Evolutionary conservation across 352 stramenopile genomes (phyloP).

Genomic region (Pythium plurisporium): DNA sequence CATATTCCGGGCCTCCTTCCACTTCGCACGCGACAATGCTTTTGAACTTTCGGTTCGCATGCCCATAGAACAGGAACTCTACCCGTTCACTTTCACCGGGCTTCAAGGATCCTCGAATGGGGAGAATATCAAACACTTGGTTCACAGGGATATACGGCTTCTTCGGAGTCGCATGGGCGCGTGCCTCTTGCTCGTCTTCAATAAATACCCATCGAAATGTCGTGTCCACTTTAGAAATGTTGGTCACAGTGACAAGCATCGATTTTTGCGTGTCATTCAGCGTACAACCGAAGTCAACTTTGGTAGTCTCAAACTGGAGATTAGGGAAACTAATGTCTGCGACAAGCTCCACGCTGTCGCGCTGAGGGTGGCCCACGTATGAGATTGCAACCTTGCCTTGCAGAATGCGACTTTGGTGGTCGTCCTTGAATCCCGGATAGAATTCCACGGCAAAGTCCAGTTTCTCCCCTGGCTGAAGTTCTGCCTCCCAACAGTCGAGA

Average conservation of each 20-base stretch:
- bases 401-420: constrained; percentile 85
- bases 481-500: constrained; percentile 88
- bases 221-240: constrained; percentile 88
- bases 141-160: constrained; percentile 89
- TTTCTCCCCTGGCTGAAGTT: constrained; percentile 73
- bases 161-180: constrained; percentile 49
- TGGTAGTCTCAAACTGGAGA: constrained; percentile 86
- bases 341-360: constrained; percentile 83
- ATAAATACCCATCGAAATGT: constrained; percentile 93
- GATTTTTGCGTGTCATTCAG: constrained; percentile 95
- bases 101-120: constrained; percentile 81
- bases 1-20: constrained; percentile 92
- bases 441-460: constrained; percentile 89
- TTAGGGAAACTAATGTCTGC: constrained; percentile 95
- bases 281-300: constrained; percentile 93
- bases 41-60: constrained; percentile 90
- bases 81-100: constrained; percentile 89
- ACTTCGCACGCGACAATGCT: constrained; percentile 89
- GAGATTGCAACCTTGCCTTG: constrained; percentile 79
- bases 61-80: constrained; percentile 93
- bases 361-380: constrained; percentile 89
- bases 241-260: constrained; percentile 81
- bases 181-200: constrained; percentile 84
- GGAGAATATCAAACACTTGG: constrained; percentile 94
- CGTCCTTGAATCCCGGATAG: constrained; percentile 91